These are phyloP conservation scores for Phytophthora capsici DNA, from an alignment of 352 stramenopile genomes.

Conservation along the genomic window DNA sequence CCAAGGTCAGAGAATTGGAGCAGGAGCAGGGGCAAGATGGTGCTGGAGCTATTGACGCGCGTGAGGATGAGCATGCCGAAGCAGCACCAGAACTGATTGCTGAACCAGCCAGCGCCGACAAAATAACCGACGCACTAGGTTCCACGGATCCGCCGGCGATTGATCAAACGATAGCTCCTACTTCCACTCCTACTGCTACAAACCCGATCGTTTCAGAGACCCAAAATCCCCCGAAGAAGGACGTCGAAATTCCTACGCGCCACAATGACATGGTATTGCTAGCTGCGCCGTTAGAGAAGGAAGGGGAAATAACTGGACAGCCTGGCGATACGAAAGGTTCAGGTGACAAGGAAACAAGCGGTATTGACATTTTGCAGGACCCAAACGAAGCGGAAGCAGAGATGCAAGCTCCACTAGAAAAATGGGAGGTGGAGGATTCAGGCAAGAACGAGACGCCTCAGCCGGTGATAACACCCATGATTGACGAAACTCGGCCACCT, in stretches of 20 bases:
- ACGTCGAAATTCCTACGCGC: constrained; percentile 8
- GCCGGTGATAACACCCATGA: neutral
- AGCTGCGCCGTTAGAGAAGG: neutral
- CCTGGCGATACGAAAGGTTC: constrained; percentile 2
- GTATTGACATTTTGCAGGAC: constrained; percentile 3
- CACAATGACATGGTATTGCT: constrained; percentile 19
- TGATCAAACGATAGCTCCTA: neutral
- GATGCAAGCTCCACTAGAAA: constrained; percentile 27
- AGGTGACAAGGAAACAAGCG: neutral
- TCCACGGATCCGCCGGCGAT: neutral
- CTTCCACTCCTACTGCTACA: neutral
- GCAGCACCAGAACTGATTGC: neutral
- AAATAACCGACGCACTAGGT: neutral
- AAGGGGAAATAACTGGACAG: neutral
- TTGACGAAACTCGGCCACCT: constrained; percentile 8
- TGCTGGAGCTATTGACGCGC: neutral
- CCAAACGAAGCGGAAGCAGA: constrained; percentile 18
- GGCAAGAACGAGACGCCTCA: constrained; percentile 5
- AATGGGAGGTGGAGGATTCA: constrained; percentile 20
- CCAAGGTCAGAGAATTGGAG: constrained; percentile 1
- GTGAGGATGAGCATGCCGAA: constrained; percentile 3
- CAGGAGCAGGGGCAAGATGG: constrained; percentile 10
- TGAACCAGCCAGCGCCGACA: neutral
- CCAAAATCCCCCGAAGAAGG: neutral
- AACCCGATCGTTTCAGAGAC: constrained; percentile 6